Conservation (phyloP, 805 yeast species). For the Cyberlindnera euphorbiae region DNA sequence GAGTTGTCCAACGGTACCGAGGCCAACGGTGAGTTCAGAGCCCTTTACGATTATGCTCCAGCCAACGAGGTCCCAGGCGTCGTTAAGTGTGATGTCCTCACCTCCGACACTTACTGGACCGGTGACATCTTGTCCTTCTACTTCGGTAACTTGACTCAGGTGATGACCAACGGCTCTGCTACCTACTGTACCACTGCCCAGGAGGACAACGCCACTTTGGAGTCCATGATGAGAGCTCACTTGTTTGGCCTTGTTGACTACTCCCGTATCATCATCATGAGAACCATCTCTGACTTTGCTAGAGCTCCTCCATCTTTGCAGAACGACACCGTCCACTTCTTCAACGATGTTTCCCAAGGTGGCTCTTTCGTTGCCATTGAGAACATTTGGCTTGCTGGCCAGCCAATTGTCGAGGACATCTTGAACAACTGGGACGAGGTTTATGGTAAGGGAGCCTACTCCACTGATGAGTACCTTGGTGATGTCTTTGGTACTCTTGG, state of each 20-base stretch:
- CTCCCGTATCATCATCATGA: constrained; percentile 10
- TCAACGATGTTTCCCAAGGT: constrained; percentile 15
- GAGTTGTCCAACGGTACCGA: constrained; percentile 11
- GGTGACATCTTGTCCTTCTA: constrained; percentile 13
- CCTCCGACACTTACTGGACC: constrained; percentile 13
- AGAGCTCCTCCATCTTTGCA: constrained; percentile 11
- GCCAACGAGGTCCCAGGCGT: constrained; percentile 10
- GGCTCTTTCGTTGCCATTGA: constrained; percentile 11
- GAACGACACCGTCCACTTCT: constrained; percentile 13
- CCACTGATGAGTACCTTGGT: constrained; percentile 13
- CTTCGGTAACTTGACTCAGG: constrained; percentile 13
- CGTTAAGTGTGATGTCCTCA: constrained; percentile 12
- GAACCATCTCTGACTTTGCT: constrained; percentile 14
- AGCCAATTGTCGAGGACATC: constrained; percentile 15
- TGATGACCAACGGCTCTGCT: constrained; percentile 14
- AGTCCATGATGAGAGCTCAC: constrained; percentile 13
- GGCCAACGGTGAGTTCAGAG: constrained; percentile 10
- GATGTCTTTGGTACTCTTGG: constrained; percentile 17
- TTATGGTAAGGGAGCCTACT: constrained; percentile 9
- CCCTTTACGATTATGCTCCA: constrained; percentile 12
- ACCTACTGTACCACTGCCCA: constrained; percentile 14
- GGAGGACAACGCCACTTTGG: constrained; percentile 15
- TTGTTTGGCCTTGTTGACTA: constrained; percentile 11
- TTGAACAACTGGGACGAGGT: constrained; percentile 14
- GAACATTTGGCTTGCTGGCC: constrained; percentile 12